Evolutionary conservation across 371 early-diverging fungal species (phyloP), one percentile per base, ranked within the genome.

Genomic region (Syncephalastrum monosporum): DNA sequence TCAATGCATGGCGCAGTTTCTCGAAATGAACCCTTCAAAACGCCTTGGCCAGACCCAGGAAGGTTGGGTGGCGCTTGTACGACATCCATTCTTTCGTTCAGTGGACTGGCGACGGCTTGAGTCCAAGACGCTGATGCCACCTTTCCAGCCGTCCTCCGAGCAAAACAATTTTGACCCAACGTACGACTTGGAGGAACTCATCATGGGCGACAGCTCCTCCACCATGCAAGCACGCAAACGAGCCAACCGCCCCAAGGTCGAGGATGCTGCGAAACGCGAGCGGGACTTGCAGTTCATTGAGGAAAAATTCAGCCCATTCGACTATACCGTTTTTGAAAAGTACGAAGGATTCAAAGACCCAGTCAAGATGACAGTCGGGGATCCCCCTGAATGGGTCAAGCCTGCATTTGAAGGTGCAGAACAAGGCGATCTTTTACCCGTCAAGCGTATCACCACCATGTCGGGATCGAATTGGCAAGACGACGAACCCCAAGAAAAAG

Each of bases 151-250:
- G 17, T 61, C 82, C 25, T 72, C 82, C 38, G 86, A 91, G 47
- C 81, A 80, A 42, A 83, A 87, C 58, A 91, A 92, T 55, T 98
- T 97, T 77, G 97, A 98, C 72, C 89, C 93, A 3, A 92, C 93
- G 4, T 91, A 93, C 71, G 97, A 97, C 58, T 69, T 96, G 27
- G 96, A 97, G 55, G 96, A 98, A 57, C 73, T 95, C 38, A 67
- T 96, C 38, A 74, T 94, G 27, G 97, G 96, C 62, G 91, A 94
- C 25, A 89, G 91, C 53, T 90, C 93, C 60, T 52, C 12, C 50
- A 53, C 21, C 60, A 56, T 23, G 10, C 52, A 42, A 41, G 21
- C 10, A 61, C 46, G 50, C 53, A 51, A 23, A 33, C 41, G 42
- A 25, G 29, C 21, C 17, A 55, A 33, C 27, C 47, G 59, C 43